Conservation (phyloP, 225 moss, liverwort and hornwort species). For the Pseudoscleropodium purum region DNA sequence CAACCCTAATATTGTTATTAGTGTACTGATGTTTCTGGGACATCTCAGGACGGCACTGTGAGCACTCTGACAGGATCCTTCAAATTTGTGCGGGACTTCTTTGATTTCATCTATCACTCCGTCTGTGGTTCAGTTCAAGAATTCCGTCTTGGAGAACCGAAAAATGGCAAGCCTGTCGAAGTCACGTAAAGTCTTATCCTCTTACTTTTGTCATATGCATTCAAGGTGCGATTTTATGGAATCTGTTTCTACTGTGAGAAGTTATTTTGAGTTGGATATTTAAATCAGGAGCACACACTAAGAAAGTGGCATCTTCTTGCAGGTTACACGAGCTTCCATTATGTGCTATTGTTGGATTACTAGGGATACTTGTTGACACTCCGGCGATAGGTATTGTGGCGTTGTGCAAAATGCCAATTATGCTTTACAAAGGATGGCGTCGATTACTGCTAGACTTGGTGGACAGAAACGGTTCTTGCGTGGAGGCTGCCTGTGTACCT, state of each 20-base stretch:
- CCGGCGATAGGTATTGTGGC: constrained; percentile 49
- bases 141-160: constrained; percentile 55
- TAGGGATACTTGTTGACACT: constrained; percentile 62
- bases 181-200: constrained; percentile 45
- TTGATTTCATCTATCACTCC: constrained; percentile 68
- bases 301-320: neutral
- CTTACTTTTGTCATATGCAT: neutral
- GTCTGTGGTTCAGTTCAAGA: constrained; percentile 52
- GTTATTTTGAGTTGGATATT: neutral
- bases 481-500: constrained; percentile 85
- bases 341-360: constrained; percentile 56
- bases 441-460: constrained; percentile 58
- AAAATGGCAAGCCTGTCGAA: constrained; percentile 52
- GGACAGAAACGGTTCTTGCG: constrained; percentile 63
- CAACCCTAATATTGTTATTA: neutral
- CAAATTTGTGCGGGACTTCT: constrained; percentile 77
- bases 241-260: neutral
- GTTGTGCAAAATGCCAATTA: constrained; percentile 57
- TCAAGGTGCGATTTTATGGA: neutral
- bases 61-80: constrained; percentile 61
- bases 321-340: constrained; percentile 73
- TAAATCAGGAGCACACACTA: neutral
- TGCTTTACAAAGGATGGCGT: constrained; percentile 86
- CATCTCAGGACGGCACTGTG: constrained; percentile 67
- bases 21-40: neutral